phyloP scores from a whole-genome alignment of 805 yeast species.

The Ogataea philodendri region DNA sequence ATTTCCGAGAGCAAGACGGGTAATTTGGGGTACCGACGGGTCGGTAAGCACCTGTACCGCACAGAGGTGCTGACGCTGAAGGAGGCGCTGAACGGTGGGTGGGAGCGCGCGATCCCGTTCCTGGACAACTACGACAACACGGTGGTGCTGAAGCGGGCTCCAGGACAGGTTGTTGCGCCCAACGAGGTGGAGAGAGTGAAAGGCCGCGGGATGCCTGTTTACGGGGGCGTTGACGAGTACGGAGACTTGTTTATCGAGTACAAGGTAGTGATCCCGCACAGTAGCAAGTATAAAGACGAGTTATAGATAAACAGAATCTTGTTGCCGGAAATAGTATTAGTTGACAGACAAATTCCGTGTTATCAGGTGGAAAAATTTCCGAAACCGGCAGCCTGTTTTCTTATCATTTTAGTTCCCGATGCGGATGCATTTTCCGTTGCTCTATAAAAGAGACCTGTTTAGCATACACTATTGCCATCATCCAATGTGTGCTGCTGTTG shows the following conservation, averaged over 20 bases:
- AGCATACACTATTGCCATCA: no score
- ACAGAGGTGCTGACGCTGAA: constrained; percentile 70
- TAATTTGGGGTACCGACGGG: constrained; percentile 83
- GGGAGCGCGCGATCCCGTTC: constrained; percentile 67
- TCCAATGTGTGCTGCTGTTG: constrained; percentile 30
- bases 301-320: constrained; percentile 17
- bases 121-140: constrained; percentile 58
- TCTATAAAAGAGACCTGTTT: constrained; percentile 3
- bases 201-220: constrained; percentile 85
- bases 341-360: constrained; percentile 10
- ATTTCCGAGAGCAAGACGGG: constrained; percentile 52
- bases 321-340: constrained; percentile 11
- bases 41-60: constrained; percentile 70
- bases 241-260: constrained; percentile 56
- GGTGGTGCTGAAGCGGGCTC: constrained; percentile 44
- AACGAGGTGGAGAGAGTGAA: constrained; percentile 71
- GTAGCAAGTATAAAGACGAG: constrained; percentile 33
- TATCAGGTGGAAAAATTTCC: constrained; percentile 11
- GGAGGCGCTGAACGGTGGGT: constrained; percentile 78
- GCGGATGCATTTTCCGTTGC: constrained; percentile 10
- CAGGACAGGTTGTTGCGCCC: constrained; percentile 52
- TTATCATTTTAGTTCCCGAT: constrained; percentile 6
- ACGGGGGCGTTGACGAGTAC: constrained; percentile 47
- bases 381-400: constrained; percentile 4
- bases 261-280: constrained; percentile 44